These are phyloP conservation scores for Panellus pusillus DNA, from an alignment of 768 basidiomycete species.

Conservation along the genomic window DNA sequence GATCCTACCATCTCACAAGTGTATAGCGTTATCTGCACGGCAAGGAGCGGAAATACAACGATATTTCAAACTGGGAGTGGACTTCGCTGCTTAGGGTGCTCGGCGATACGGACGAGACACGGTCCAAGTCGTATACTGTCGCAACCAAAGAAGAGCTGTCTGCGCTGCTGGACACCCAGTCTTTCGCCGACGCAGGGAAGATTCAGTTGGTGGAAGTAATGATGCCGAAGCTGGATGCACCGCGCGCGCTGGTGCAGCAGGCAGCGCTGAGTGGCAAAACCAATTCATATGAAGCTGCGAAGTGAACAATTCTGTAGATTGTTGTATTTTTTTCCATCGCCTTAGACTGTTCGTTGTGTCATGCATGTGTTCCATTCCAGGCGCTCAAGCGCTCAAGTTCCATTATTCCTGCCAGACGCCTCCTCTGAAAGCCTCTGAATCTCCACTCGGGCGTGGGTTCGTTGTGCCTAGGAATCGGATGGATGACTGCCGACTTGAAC, in stretches of 20 bases:
- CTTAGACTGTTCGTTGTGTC: constrained; percentile 24
- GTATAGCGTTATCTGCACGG: constrained; percentile 32
- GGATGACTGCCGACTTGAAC: no score
- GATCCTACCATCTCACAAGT: neutral
- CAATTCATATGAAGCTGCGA: constrained; percentile 38
- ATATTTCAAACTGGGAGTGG: constrained; percentile 83
- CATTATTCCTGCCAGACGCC: neutral
- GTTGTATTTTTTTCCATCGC: constrained; percentile 12
- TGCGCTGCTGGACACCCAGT: constrained; percentile 58
- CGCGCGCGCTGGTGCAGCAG: constrained; percentile 57
- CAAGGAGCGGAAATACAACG: constrained; percentile 64
- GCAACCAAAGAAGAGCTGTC: constrained; percentile 66
- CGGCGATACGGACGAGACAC: constrained; percentile 50
- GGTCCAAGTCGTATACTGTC: constrained; percentile 65
- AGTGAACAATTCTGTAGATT: neutral
- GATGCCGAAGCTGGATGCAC: constrained; percentile 75
- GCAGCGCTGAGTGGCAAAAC: constrained; percentile 54
- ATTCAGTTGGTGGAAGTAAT: constrained; percentile 81
- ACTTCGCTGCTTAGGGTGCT: constrained; percentile 60
- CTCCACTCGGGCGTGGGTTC: no score
- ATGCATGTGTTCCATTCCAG: no score
- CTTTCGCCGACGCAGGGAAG: constrained; percentile 62
- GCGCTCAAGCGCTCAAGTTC: neutral
- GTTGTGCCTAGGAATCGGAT: no score
- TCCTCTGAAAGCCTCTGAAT: no score